Evolutionary conservation across 345 rosid species (phyloP).

Genomic region (Iberis pinnata): DNA sequence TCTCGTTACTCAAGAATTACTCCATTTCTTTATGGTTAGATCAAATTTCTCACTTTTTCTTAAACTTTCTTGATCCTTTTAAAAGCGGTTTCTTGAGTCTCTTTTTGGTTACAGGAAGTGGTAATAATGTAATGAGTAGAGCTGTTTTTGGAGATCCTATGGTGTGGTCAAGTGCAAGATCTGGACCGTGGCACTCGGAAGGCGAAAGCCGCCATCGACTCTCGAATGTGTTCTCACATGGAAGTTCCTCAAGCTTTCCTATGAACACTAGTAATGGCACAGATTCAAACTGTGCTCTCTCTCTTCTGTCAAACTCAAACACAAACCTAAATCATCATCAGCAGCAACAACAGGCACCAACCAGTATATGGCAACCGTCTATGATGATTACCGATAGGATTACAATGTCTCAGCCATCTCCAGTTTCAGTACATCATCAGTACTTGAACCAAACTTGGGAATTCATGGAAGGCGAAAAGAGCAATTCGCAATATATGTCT

Average conservation of each 20-base stretch:
- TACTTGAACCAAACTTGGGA: slow-evolving; percentile 48
- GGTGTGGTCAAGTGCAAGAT: slow-evolving; percentile 35
- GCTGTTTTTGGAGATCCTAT: slow-evolving; percentile 19
- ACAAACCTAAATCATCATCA: slow-evolving; percentile 49
- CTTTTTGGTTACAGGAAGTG: slow-evolving; percentile 9
- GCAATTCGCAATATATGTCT: slow-evolving; percentile 28
- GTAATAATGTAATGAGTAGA: slow-evolving; percentile 9
- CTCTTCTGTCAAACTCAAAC: slow-evolving; percentile 93
- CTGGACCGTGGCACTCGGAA: slow-evolving; percentile 29
- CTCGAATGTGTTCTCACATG: slow-evolving; percentile 37
- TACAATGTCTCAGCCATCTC: slow-evolving; percentile 45
- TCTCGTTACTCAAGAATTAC: slow-evolving; percentile 44
- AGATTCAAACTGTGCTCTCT: slow-evolving; percentile 85
- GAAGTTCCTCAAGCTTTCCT: slow-evolving; percentile 40
- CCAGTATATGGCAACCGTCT: slow-evolving; percentile 27
- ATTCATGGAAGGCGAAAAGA: slow-evolving; percentile 38
- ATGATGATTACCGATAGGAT: slow-evolving; percentile 28
- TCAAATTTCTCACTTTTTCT: not conserved
- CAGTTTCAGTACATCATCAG: slow-evolving; percentile 33
- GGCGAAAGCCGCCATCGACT: slow-evolving; percentile 35
- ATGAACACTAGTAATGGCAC: slow-evolving; percentile 41
- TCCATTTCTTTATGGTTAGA: slow-evolving; percentile 52
- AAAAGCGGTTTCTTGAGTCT: slow-evolving; percentile 4
- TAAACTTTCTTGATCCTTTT: not conserved
- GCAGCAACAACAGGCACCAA: slow-evolving; percentile 32